Conservation (phyloP, 192 early-diverging fungal species). For the Podila epicladia region DNA sequence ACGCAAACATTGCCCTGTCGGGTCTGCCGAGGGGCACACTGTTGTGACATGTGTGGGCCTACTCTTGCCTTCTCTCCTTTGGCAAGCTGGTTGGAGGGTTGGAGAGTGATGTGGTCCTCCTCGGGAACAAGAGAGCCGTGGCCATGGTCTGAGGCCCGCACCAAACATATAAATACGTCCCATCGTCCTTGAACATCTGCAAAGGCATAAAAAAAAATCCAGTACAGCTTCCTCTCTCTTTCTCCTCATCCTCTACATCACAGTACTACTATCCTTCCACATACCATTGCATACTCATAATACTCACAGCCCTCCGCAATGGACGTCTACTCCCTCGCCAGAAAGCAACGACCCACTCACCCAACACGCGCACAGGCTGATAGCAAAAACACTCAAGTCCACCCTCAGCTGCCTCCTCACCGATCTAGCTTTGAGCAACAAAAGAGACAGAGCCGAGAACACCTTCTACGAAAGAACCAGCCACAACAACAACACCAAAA, state of each 20-base stretch:
- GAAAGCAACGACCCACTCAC: slow-evolving; percentile 1
- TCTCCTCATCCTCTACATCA: neutral
- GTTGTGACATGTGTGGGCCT: no score
- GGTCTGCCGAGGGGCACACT: no score
- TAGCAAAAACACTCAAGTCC: neutral
- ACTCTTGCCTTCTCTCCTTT: neutral
- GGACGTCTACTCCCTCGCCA: slow-evolving; percentile 1
- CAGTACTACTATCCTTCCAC: neutral
- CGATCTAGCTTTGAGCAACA: slow-evolving; percentile 3
- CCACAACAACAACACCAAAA: neutral
- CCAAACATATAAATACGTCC: neutral
- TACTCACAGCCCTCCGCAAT: neutral
- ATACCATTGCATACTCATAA: neutral
- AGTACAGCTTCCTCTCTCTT: neutral
- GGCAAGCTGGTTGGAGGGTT: no score
- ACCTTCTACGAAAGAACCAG: neutral
- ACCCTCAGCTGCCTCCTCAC: slow-evolving; percentile 2
- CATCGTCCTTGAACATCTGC: no score
- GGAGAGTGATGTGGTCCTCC: neutral
- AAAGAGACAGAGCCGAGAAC: slow-evolving; percentile 5
- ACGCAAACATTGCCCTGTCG: no score
- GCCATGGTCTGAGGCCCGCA: neutral
- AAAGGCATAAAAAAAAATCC: no score
- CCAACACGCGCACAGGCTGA: neutral
- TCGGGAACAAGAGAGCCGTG: neutral